phyloP scores from a whole-genome alignment of 148 eudicot genomes.

The Pharnaceum exiguum region DNA sequence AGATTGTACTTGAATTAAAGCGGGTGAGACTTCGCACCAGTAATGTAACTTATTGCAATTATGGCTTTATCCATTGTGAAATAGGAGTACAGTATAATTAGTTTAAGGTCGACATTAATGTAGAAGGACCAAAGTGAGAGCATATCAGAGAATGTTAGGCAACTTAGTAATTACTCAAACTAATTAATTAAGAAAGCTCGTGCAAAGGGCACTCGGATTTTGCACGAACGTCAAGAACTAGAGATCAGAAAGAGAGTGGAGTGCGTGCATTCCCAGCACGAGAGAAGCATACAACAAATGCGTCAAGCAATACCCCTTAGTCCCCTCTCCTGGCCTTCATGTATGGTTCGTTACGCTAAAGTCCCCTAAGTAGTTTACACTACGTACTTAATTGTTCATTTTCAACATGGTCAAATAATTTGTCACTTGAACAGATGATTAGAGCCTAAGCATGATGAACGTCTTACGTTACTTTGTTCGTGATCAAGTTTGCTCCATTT shows the following conservation, averaged over 20 bases:
- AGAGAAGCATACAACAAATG: constrained; percentile 16
- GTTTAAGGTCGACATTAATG: background rate
- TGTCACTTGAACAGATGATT: constrained; percentile 15
- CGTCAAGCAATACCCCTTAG: constrained; percentile 34
- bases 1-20: too few relatives aligned
- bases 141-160: constrained; percentile 27
- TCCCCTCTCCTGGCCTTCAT: constrained; percentile 9
- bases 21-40: too few relatives aligned
- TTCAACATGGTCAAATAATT: background rate
- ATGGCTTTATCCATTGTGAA: too few relatives aligned
- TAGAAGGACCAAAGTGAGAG: constrained; percentile 10
- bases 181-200: background rate
- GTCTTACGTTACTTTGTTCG: constrained; percentile 28
- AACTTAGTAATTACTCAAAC: constrained; percentile 23
- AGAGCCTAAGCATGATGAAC: constrained; percentile 22
- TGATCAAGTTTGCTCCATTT: constrained; percentile 6
- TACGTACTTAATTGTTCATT: background rate
- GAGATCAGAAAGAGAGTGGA: background rate
- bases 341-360: constrained; percentile 36
- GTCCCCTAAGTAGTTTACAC: constrained; percentile 23
- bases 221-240: constrained; percentile 9
- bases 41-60: too few relatives aligned
- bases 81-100: too few relatives aligned
- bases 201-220: constrained; percentile 12
- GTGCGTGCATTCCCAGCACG: too few relatives aligned